Evolutionary conservation across 768 basidiomycete genomes (phyloP).

Genomic region (Mycena chlorophos): DNA sequence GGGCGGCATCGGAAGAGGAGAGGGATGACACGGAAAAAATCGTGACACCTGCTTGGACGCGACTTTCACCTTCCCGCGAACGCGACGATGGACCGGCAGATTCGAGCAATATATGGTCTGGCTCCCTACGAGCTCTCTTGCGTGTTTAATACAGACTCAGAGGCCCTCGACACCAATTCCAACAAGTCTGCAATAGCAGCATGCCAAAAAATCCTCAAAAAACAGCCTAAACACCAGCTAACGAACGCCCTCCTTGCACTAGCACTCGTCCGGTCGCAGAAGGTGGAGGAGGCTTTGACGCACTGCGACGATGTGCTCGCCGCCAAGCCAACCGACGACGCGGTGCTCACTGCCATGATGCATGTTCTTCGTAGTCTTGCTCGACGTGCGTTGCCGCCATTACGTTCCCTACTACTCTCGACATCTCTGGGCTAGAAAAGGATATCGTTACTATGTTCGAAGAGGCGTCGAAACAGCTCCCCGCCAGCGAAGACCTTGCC

Average conservation of each 20-base stretch:
- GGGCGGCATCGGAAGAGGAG: conserved; percentile 32
- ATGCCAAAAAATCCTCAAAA: conserved; percentile 87
- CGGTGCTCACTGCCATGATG: conserved; percentile 77
- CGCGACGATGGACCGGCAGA: conserved; percentile 70
- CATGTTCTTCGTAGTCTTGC: conserved; percentile 80
- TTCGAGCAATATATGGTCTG: conserved; percentile 83
- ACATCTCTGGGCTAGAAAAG: conserved; percentile 44
- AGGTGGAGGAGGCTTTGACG: conserved; percentile 78
- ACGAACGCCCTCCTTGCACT: conserved; percentile 85
- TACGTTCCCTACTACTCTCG: conserved; percentile 5
- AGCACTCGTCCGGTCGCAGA: conserved; percentile 80
- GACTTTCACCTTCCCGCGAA: too few relatives aligned
- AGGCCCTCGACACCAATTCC: conserved; percentile 82
- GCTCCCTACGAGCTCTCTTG: conserved; percentile 7
- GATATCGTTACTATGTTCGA: conserved; percentile 87
- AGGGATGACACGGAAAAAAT: conserved; percentile 8
- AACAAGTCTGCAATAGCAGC: conserved; percentile 84
- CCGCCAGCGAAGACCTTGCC: conserved; percentile 79
- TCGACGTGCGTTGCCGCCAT: conserved; percentile 45
- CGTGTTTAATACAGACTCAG: conserved; percentile 37
- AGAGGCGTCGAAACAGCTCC: conserved; percentile 80
- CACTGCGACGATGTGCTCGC: conserved; percentile 81
- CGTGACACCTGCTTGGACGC: conserved; percentile 2
- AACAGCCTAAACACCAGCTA: conserved; percentile 71
- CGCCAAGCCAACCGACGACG: conserved; percentile 70